phyloP scores from a whole-genome alignment of 805 yeast species.

The Spencermartinsiella europaea region DNA sequence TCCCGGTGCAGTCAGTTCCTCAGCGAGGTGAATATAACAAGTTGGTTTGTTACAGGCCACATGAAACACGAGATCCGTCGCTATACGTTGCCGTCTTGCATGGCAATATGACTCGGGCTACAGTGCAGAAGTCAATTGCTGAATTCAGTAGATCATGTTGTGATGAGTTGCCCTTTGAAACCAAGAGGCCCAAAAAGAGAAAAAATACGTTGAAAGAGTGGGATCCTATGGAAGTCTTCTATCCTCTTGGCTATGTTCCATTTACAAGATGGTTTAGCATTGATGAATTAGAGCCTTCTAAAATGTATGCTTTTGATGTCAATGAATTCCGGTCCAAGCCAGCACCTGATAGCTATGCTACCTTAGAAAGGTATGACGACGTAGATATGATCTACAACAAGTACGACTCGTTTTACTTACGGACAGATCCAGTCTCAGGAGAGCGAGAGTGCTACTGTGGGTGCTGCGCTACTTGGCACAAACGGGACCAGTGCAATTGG shows the following conservation, averaged over 20 bases:
- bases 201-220: slow-evolving; percentile 13
- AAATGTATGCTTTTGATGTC: slow-evolving; percentile 12
- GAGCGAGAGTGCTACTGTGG: slow-evolving; percentile 21
- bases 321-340: slow-evolving; percentile 14
- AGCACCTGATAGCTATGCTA: neutral
- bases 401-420: slow-evolving; percentile 18
- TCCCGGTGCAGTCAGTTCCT: neutral
- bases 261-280: slow-evolving; percentile 17
- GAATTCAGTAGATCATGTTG: neutral
- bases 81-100: slow-evolving; percentile 11
- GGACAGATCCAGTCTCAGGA: slow-evolving; percentile 7
- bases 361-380: slow-evolving; percentile 12
- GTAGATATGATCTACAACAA: slow-evolving; percentile 12
- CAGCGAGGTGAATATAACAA: neutral
- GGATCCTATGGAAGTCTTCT: slow-evolving; percentile 19
- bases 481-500: slow-evolving; percentile 21
- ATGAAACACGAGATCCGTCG: slow-evolving; percentile 7
- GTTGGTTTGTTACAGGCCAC: slow-evolving; percentile 6
- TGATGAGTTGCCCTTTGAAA: neutral
- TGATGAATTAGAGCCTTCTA: slow-evolving; percentile 8
- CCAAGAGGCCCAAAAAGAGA: slow-evolving; percentile 7
- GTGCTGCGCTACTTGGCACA: slow-evolving; percentile 19
- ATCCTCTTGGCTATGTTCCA: slow-evolving; percentile 19
- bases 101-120: neutral
- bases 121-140: neutral